phyloP scores from a whole-genome alignment of 176 grass and related monocot genomes.

The Oryza glumipatula region DNA sequence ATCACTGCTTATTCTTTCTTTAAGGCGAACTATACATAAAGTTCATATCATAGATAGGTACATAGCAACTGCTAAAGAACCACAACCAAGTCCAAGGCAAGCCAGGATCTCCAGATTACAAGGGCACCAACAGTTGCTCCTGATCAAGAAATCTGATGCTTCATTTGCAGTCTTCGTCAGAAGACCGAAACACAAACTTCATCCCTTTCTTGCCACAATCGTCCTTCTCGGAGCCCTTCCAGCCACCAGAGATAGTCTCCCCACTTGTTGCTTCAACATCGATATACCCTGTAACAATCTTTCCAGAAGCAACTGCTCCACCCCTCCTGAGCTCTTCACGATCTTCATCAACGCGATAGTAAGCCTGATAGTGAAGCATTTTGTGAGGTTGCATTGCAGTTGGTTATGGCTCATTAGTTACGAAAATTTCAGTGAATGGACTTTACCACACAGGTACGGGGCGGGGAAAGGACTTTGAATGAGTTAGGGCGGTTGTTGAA shows the following conservation, averaged over 20 bases:
- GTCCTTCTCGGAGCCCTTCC: constrained; percentile 2
- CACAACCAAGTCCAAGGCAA: background rate
- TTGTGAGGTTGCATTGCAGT: constrained; percentile 23
- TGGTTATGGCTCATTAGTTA: constrained; percentile 20
- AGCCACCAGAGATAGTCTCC: too few species aligned
- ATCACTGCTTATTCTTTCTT: constrained; percentile 23
- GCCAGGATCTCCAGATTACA: constrained; percentile 1
- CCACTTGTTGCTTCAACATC: background rate
- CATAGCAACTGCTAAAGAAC: constrained; percentile 23
- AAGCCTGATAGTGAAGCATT: constrained; percentile 50
- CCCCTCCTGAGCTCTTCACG: background rate
- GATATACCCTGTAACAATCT: constrained; percentile 5
- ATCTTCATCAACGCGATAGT: constrained; percentile 59
- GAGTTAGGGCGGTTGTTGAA: constrained; percentile 98
- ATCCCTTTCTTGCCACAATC: constrained; percentile 37
- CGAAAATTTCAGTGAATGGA: constrained; percentile 15
- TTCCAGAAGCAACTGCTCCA: background rate
- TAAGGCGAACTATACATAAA: constrained; percentile 33
- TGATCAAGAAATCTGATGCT: constrained; percentile 11
- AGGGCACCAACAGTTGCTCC: background rate
- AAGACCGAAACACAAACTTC: constrained; percentile 18
- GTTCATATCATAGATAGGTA: background rate
- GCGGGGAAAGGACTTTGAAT: constrained; percentile 87
- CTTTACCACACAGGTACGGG: constrained; percentile 93
- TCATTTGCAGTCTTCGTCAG: constrained; percentile 30